Conservation (phyloP, 495 filamentous ascomycete genomes). For the Talaromyces ruber region DNA sequence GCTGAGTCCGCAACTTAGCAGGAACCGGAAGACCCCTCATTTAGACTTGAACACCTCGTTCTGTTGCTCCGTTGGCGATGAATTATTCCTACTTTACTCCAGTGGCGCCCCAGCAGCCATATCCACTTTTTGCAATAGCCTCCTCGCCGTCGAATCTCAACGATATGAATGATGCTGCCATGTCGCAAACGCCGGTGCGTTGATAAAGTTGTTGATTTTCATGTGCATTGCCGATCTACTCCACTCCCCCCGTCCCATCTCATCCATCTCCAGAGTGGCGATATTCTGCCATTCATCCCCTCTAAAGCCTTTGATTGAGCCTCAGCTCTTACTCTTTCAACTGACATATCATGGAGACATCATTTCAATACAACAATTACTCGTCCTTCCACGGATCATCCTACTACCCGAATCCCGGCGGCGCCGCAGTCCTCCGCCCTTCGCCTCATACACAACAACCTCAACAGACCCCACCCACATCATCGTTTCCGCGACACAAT, state of each 20-base stretch:
- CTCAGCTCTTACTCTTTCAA: background rate
- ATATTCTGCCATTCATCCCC: background rate
- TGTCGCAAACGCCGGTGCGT: conserved; percentile 3
- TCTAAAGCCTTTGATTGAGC: background rate
- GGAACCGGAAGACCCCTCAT: background rate
- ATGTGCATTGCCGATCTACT: background rate
- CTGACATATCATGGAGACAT: background rate
- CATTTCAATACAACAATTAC: background rate
- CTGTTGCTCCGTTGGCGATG: conserved; percentile 17
- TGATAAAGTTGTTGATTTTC: background rate
- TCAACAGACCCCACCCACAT: conserved; percentile 27
- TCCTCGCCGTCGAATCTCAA: conserved; percentile 20
- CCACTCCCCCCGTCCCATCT: background rate
- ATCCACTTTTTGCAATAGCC: conserved; percentile 27
- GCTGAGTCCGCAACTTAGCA: background rate
- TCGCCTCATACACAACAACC: background rate
- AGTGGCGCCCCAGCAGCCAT: conserved; percentile 23
- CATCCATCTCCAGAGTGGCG: background rate
- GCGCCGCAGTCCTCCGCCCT: background rate
- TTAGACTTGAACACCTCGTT: background rate
- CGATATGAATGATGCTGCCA: background rate
- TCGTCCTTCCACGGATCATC: background rate
- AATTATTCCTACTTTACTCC: conserved; percentile 31
- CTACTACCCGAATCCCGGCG: background rate
- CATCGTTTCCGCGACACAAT: conserved; percentile 28